Conservation (phyloP, 2,329 filamentous ascomycete species). For the Hortaea sp. region DNA sequence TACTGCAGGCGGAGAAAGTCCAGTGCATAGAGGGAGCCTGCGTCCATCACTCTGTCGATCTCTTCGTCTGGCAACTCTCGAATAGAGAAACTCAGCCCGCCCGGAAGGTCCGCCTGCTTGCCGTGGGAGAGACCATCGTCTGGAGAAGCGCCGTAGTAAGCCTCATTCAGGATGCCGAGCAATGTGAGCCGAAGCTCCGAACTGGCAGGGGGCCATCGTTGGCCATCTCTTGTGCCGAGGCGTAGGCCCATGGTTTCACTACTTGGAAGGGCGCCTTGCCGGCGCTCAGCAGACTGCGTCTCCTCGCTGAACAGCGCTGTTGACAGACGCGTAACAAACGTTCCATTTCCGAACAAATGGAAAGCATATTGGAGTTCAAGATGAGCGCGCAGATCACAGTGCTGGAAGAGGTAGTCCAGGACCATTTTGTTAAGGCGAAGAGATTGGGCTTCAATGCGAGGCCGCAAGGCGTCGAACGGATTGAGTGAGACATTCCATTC, state of each 20-base stretch:
- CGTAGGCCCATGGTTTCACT: slow-evolving; percentile 72
- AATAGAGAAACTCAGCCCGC: slow-evolving; percentile 59
- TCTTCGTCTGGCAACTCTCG: slow-evolving; percentile 70
- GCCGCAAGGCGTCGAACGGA: slow-evolving; percentile 25
- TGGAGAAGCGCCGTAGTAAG: slow-evolving; percentile 39
- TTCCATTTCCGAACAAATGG: slow-evolving; percentile 73
- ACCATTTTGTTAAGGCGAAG: slow-evolving; percentile 67
- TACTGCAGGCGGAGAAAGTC: slow-evolving; percentile 88
- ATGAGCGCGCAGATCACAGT: slow-evolving; percentile 62
- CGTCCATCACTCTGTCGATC: slow-evolving; percentile 73
- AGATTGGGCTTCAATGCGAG: slow-evolving; percentile 64
- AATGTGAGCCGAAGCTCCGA: slow-evolving; percentile 85
- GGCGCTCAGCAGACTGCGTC: slow-evolving; percentile 66
- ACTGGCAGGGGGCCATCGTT: slow-evolving; percentile 76
- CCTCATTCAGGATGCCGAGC: slow-evolving; percentile 75
- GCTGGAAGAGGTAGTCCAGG: slow-evolving; percentile 64
- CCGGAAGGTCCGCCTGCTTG: slow-evolving; percentile 27
- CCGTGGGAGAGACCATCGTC: slow-evolving; percentile 1
- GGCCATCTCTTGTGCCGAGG: slow-evolving; percentile 62
- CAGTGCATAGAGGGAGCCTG: slow-evolving; percentile 73
- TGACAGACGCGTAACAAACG: slow-evolving; percentile 70
- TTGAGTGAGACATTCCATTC: not conserved
- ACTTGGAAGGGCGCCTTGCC: slow-evolving; percentile 56
- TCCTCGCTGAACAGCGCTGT: slow-evolving; percentile 79
- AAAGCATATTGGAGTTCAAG: slow-evolving; percentile 67